Evolutionary conservation across 495 filamentous ascomycete species (phyloP), one percentile per base, ranked within the genome.

Genomic region (Filosporella fistucella): DNA sequence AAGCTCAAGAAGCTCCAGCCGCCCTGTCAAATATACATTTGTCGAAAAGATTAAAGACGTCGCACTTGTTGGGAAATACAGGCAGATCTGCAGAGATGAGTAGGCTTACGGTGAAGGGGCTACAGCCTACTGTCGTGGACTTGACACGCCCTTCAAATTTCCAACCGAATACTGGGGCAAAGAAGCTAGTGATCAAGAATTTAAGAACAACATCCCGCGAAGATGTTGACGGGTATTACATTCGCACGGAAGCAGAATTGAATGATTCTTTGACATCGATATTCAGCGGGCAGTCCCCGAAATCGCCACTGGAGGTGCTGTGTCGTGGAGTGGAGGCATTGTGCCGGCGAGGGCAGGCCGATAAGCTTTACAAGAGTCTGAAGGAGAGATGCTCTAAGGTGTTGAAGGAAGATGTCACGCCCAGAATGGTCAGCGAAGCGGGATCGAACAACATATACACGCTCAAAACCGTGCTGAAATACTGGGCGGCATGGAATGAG

Each of bases 251-350:
- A 78, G 63, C 61, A 34, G 83, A 90, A 57, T 65, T 97, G 6
- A 79, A 88, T 49, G 68, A 68, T 26, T 89, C 88, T 2, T 69
- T 98, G 37, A 67, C 69, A 3, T 76, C 81, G 14, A 81, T 95
- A 12, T 95, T 96, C 58, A 59, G 68, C 10, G 69, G 76, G 26
- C 68, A 74, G 45, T 75, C 78, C 47, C 75, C 85, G 5, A 64
- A 68, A 1, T 72, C 77, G 49, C 88, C 89, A 11, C 65, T 94
- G 34, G 93, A 97, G 62, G 84, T 88, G 49, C 72, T 98, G 9
- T 96, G 97, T 63, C 78, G 86, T 24, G 89, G 86, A 0, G 86
- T 90, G 0, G 91, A 97, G 70, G 91, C 91, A 58, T 72, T 94
- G 0, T 97, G 93, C 63, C 77, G 87, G 43, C 82, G 84, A 49